phyloP scores from a whole-genome alignment of 2,329 filamentous ascomycete species.

The Drechslerella dactyloides region DNA sequence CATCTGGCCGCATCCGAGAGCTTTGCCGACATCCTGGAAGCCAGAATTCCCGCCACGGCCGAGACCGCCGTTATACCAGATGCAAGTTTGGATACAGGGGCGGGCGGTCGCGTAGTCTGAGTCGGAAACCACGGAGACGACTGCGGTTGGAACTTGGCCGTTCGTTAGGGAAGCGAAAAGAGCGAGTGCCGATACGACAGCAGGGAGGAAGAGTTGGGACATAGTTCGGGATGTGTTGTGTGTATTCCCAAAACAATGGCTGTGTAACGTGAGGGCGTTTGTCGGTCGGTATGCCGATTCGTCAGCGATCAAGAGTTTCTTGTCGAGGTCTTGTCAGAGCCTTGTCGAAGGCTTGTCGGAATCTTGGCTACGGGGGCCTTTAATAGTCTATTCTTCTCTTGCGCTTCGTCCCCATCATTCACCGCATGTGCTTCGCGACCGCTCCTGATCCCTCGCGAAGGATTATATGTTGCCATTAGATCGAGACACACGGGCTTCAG shows the following conservation, averaged over 20 bases:
- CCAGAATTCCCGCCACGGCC: constrained; percentile 51
- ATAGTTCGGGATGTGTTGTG: not conserved
- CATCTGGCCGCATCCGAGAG: constrained; percentile 54
- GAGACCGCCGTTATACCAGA: constrained; percentile 55
- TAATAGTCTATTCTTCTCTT: not conserved
- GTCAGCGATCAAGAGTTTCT: not conserved
- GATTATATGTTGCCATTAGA: constrained; percentile 5
- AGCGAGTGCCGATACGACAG: not conserved
- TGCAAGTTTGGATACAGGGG: constrained; percentile 53
- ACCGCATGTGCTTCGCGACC: constrained; percentile 11
- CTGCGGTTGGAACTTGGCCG: constrained; percentile 25
- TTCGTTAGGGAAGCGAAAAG: constrained; percentile 8
- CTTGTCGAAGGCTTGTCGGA: not conserved
- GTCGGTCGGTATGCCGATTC: not conserved
- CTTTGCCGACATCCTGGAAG: constrained; percentile 44
- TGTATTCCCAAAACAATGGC: not conserved
- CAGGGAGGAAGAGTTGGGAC: not conserved
- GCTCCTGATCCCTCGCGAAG: constrained; percentile 9
- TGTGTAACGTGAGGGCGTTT: not conserved
- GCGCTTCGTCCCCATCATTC: not conserved
- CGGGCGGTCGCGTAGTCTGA: constrained; percentile 45
- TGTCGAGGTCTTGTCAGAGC: not conserved
- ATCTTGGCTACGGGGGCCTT: not conserved
- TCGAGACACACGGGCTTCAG: constrained; percentile 8
- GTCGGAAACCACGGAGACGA: constrained; percentile 42